These are phyloP conservation scores for Emericellopsis atlantica DNA, from an alignment of 2,329 filamentous ascomycete genomes.

Conservation along the genomic window DNA sequence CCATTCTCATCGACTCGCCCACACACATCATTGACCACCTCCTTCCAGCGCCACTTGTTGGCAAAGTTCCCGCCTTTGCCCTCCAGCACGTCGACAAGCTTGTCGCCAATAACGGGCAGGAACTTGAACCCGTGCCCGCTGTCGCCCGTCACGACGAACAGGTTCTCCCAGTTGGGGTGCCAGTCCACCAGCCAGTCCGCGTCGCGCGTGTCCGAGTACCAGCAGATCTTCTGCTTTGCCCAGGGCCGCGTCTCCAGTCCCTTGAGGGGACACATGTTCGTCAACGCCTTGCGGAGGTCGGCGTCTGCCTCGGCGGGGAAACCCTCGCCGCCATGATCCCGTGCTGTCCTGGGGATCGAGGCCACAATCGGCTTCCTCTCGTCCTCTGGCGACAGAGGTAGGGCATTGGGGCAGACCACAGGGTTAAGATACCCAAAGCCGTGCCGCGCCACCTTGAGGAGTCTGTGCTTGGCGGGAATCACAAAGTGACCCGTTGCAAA, in stretches of 20 bases:
- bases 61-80: slow-evolving; percentile 35
- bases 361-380: slow-evolving; percentile 16
- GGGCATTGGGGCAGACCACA: slow-evolving; percentile 17
- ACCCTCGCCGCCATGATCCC: slow-evolving; percentile 25
- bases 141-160: slow-evolving; percentile 51
- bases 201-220: slow-evolving; percentile 63
- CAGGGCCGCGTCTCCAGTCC: slow-evolving; percentile 48
- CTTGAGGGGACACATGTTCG: slow-evolving; percentile 43
- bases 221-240: slow-evolving; percentile 51
- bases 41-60: slow-evolving; percentile 52
- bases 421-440: slow-evolving; percentile 55
- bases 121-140: slow-evolving; percentile 60
- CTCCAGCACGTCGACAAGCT: slow-evolving; percentile 43
- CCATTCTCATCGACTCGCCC: slow-evolving; percentile 18
- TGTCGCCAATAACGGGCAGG: slow-evolving; percentile 51
- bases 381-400: slow-evolving; percentile 15
- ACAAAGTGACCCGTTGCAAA: slow-evolving; percentile 61
- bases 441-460: slow-evolving; percentile 62
- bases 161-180: slow-evolving; percentile 45
- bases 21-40: slow-evolving; percentile 25
- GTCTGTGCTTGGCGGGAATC: slow-evolving; percentile 49
- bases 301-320: slow-evolving; percentile 48
- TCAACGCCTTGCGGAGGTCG: slow-evolving; percentile 48
- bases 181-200: slow-evolving; percentile 61
- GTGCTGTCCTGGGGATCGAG: slow-evolving; percentile 21